These are phyloP conservation scores for Asterophora lycoperdoides DNA, from an alignment of 768 basidiomycete genomes.

Conservation along the genomic window DNA sequence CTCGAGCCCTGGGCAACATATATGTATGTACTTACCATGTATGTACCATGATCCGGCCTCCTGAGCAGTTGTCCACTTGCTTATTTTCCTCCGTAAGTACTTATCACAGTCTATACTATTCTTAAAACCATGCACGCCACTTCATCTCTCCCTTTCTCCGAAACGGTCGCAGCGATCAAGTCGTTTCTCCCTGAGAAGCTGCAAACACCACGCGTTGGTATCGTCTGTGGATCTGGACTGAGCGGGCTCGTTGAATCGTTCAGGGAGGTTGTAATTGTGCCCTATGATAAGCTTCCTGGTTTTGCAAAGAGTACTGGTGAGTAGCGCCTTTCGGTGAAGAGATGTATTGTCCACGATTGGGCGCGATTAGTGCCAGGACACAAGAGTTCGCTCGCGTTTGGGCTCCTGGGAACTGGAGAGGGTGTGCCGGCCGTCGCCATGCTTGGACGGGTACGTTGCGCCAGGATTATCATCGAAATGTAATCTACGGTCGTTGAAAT, in stretches of 20 bases:
- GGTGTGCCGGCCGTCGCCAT: constrained; percentile 84
- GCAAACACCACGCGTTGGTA: constrained; percentile 61
- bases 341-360: not conserved
- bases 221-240: constrained; percentile 85
- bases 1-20: too few relatives aligned
- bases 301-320: constrained; percentile 76
- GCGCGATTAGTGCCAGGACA: constrained; percentile 66
- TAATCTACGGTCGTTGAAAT: too few relatives aligned
- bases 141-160: constrained; percentile 14
- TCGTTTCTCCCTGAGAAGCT: constrained; percentile 31
- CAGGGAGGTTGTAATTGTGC: constrained; percentile 52
- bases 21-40: too few relatives aligned
- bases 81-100: too few relatives aligned
- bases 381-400: constrained; percentile 76
- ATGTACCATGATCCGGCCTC: too few relatives aligned
- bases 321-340: constrained; percentile 18
- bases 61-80: too few relatives aligned
- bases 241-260: constrained; percentile 66
- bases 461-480: not conserved
- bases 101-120: too few relatives aligned
- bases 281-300: constrained; percentile 66
- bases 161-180: constrained; percentile 31
- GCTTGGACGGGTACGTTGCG: constrained; percentile 68
- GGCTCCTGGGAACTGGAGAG: constrained; percentile 56
- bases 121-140: not conserved